Conservation (phyloP, 2,329 filamentous ascomycete genomes). For the Cercospora sp. region DNA sequence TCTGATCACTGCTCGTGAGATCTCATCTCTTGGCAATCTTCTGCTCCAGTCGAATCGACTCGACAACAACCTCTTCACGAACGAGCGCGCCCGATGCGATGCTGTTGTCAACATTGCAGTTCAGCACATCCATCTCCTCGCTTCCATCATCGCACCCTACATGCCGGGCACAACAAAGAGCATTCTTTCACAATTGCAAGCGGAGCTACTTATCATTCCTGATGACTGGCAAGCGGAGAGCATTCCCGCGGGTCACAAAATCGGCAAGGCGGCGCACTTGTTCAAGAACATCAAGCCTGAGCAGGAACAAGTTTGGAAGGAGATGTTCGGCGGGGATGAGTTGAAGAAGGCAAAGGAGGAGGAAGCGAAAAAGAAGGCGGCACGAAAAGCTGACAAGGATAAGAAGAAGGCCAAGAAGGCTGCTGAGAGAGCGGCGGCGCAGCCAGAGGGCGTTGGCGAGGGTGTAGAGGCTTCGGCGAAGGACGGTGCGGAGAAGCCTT, state of each 20-base stretch:
- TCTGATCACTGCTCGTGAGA: constrained; percentile 63
- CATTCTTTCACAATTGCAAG: constrained; percentile 73
- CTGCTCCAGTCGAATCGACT: constrained; percentile 61
- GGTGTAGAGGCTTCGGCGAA: constrained; percentile 78
- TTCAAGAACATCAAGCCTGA: constrained; percentile 81
- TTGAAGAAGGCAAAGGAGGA: constrained; percentile 71
- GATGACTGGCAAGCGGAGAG: constrained; percentile 61
- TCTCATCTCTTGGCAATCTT: constrained; percentile 63
- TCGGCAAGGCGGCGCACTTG: constrained; percentile 76
- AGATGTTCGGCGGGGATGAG: constrained; percentile 68
- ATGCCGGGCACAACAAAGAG: constrained; percentile 75
- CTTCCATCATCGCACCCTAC: constrained; percentile 77
- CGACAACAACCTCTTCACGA: constrained; percentile 62
- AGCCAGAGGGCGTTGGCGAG: constrained; percentile 49
- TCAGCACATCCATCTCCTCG: constrained; percentile 80
- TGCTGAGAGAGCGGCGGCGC: constrained; percentile 63
- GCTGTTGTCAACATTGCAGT: constrained; percentile 74
- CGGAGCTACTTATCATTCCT: constrained; percentile 43
- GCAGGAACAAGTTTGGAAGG: constrained; percentile 81
- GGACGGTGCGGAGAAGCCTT: constrained; percentile 53
- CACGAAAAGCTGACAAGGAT: constrained; percentile 67
- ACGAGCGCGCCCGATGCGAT: constrained; percentile 60
- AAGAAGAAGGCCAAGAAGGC: constrained; percentile 62
- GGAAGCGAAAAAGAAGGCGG: constrained; percentile 55
- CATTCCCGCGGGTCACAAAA: constrained; percentile 72